phyloP scores from a whole-genome alignment of 805 yeast genomes.

The Metschnikowia sp. region DNA sequence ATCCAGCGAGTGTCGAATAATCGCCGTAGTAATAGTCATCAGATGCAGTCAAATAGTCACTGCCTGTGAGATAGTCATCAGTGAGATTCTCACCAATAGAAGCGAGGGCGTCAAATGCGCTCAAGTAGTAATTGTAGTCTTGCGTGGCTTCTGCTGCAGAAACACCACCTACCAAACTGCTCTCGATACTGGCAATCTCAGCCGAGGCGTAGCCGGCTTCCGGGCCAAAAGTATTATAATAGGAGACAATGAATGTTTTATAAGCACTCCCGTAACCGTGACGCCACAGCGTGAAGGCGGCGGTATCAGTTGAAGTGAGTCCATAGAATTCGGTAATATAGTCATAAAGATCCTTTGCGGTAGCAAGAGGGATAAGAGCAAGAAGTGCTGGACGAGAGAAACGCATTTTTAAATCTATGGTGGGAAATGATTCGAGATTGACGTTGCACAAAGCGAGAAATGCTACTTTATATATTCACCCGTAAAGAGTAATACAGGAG shows the following conservation, averaged over 20 bases:
- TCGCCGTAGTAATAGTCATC: neutral
- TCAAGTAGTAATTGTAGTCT: neutral
- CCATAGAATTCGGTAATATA: neutral
- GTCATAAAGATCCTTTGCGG: neutral
- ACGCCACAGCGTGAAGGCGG: neutral
- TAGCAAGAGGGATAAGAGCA: no score
- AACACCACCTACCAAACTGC: neutral
- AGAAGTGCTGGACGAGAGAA: no score
- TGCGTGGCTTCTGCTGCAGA: neutral
- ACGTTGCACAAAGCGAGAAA: no score
- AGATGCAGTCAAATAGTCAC: neutral
- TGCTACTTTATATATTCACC: no score
- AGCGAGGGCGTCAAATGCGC: no score
- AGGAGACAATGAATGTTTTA: neutral
- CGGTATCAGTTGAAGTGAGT: neutral
- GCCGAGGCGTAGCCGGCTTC: neutral
- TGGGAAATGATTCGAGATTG: no score
- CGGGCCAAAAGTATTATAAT: neutral
- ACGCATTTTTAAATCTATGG: no score
- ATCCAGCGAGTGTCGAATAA: no score
- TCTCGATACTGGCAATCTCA: neutral
- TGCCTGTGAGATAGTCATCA: conserved; percentile 1
- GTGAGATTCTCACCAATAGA: no score
- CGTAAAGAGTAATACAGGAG: no score
- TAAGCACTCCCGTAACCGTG: neutral